Conservation (phyloP, 441 rosid genomes). For the Biscutella laevigata region DNA sequence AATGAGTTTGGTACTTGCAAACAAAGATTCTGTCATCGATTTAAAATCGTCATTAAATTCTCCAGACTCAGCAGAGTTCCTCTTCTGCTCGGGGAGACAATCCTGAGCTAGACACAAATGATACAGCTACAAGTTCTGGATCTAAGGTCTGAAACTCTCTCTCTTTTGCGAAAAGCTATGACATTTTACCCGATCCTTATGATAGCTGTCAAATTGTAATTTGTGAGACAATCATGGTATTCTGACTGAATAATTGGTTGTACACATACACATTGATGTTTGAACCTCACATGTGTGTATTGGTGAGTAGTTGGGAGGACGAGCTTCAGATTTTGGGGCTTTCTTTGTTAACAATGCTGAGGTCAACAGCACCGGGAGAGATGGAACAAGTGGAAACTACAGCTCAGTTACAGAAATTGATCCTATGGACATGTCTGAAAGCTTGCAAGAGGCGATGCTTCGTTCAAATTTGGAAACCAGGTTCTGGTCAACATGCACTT, state of each 20-base stretch:
- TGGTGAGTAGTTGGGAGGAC: conserved; percentile 45
- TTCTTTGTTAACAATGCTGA: conserved; percentile 63
- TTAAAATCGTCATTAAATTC: conserved; percentile 75
- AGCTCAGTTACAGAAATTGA: conserved; percentile 43
- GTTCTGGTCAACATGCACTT: conserved; percentile 28
- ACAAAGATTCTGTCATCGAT: conserved; percentile 49
- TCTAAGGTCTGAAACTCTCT: conserved; percentile 59
- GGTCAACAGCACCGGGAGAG: conserved; percentile 42
- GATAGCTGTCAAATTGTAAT: neutral
- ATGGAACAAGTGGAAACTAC: conserved; percentile 36
- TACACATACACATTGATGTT: neutral
- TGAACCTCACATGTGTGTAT: conserved; percentile 16
- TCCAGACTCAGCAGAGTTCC: conserved; percentile 43
- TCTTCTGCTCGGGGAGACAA: conserved; percentile 39
- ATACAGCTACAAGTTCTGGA: conserved; percentile 40
- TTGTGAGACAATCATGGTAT: neutral
- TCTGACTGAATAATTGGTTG: neutral
- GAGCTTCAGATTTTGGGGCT: conserved; percentile 59
- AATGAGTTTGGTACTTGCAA: conserved; percentile 38
- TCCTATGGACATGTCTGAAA: conserved; percentile 91
- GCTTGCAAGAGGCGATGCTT: conserved; percentile 96
- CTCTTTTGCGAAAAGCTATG: neutral
- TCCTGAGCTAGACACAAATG: conserved; percentile 59
- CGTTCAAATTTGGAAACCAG: conserved; percentile 90
- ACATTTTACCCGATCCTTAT: neutral